phyloP scores from a whole-genome alignment of 2,329 filamentous ascomycete genomes.

The Fonsecaea multimorphosa region DNA sequence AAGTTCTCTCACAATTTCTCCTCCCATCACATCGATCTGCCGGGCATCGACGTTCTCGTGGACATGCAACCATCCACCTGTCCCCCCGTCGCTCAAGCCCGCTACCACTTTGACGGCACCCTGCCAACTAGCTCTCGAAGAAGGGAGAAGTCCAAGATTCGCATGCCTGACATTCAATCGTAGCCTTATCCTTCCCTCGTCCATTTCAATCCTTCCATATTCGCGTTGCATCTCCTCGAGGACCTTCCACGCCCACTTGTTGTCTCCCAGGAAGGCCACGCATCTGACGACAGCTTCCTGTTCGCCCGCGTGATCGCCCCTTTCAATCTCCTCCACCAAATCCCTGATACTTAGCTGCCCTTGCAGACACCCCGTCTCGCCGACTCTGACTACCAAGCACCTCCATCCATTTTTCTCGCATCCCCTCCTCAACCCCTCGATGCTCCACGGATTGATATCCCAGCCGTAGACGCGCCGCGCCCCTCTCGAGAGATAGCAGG shows the following conservation, averaged over 20 bases:
- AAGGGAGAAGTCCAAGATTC: conserved; percentile 64
- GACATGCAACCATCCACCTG: conserved; percentile 64
- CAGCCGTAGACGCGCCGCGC: conserved; percentile 76
- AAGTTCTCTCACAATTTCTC: conserved; percentile 51
- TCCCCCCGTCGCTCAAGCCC: conserved; percentile 1
- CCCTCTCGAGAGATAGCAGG: conserved; percentile 77
- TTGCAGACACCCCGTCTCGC: conserved; percentile 45
- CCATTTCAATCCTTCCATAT: conserved; percentile 41
- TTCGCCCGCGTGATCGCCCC: background rate
- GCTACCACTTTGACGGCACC: conserved; percentile 55
- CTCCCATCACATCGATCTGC: conserved; percentile 49
- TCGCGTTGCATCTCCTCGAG: conserved; percentile 45
- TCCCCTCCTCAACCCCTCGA: conserved; percentile 80
- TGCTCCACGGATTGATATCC: conserved; percentile 88
- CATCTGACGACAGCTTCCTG: conserved; percentile 58
- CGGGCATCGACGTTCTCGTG: conserved; percentile 64
- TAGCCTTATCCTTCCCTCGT: conserved; percentile 27
- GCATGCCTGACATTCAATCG: conserved; percentile 58
- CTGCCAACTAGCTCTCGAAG: conserved; percentile 57
- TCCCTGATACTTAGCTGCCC: conserved; percentile 39
- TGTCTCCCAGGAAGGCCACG: conserved; percentile 73
- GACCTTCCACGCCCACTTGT: conserved; percentile 59
- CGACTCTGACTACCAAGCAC: conserved; percentile 59
- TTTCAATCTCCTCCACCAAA: conserved; percentile 43
- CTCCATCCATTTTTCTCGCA: conserved; percentile 72